Conservation (phyloP, 2,329 filamentous ascomycete species). For the Botrytis hyacinthi region DNA sequence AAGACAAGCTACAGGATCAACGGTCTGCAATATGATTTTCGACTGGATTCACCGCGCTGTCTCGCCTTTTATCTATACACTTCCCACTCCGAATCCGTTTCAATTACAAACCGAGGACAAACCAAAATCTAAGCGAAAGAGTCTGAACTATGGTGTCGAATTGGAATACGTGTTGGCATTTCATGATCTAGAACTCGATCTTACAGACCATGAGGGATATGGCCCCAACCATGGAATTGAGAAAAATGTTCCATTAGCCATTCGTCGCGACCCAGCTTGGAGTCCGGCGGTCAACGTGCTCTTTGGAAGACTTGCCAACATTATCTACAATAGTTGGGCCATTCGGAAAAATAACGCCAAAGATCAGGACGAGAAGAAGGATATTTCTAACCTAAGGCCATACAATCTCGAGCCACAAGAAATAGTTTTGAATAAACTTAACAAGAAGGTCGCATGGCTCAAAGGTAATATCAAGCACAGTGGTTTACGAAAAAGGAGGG, state of each 20-base stretch:
- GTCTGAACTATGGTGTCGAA: constrained; percentile 29
- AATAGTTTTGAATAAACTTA: constrained; percentile 23
- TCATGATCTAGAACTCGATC: constrained; percentile 25
- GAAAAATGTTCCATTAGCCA: constrained; percentile 23
- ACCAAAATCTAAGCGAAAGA: background rate
- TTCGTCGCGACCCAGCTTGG: constrained; percentile 21
- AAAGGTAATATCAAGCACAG: background rate
- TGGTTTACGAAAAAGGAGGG: background rate
- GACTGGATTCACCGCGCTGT: background rate
- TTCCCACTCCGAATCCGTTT: background rate
- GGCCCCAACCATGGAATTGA: constrained; percentile 3
- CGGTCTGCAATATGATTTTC: background rate
- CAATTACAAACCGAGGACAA: background rate
- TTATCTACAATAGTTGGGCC: constrained; percentile 31
- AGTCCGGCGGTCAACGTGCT: background rate
- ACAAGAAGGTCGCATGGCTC: constrained; percentile 12
- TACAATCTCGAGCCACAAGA: constrained; percentile 27
- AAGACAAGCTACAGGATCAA: background rate
- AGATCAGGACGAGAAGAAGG: background rate
- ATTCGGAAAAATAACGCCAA: constrained; percentile 4
- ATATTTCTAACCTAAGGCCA: background rate
- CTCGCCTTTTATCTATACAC: background rate
- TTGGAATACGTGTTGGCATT: constrained; percentile 34
- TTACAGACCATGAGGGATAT: constrained; percentile 1
- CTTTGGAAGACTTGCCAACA: constrained; percentile 15